Conservation (phyloP, 2,329 filamentous ascomycete species). For the Neonectria faginata region DNA sequence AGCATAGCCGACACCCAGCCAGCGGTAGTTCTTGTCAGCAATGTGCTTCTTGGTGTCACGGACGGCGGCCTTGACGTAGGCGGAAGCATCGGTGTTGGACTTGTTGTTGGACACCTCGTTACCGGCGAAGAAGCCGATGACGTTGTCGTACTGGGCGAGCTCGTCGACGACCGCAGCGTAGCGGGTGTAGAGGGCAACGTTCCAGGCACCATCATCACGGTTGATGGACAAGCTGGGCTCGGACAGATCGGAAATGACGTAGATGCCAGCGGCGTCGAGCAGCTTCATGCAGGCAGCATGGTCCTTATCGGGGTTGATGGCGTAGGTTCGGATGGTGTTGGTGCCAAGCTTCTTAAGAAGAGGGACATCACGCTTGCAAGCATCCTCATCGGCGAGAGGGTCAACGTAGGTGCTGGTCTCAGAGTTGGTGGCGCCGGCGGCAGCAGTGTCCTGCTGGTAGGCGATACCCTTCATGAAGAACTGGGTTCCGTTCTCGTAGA, state of each 20-base stretch:
- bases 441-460: conserved; percentile 85
- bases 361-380: conserved; percentile 88
- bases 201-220: conserved; percentile 83
- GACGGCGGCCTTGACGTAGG: conserved; percentile 97
- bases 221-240: conserved; percentile 87
- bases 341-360: conserved; percentile 82
- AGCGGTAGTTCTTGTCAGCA: conserved; percentile 80
- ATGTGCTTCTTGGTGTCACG: conserved; percentile 97
- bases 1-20: conserved; percentile 91
- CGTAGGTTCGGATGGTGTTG: conserved; percentile 96
- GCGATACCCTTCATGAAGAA: conserved; percentile 92
- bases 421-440: conserved; percentile 62
- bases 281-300: conserved; percentile 88
- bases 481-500: conserved; percentile 78
- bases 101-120: conserved; percentile 94
- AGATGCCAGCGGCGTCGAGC: conserved; percentile 88
- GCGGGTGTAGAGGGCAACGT: conserved; percentile 79
- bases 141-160: conserved; percentile 86
- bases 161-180: conserved; percentile 88
- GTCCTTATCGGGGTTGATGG: conserved; percentile 82
- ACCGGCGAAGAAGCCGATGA: conserved; percentile 97
- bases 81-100: conserved; percentile 90
- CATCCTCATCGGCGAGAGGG: conserved; percentile 77
- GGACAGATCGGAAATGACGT: conserved; percentile 91
- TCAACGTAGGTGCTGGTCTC: conserved; percentile 75